Evolutionary conservation across 2,329 filamentous ascomycete genomes (phyloP), one percentile per base, ranked within the genome.

Genomic region (Exophiala sp.): DNA sequence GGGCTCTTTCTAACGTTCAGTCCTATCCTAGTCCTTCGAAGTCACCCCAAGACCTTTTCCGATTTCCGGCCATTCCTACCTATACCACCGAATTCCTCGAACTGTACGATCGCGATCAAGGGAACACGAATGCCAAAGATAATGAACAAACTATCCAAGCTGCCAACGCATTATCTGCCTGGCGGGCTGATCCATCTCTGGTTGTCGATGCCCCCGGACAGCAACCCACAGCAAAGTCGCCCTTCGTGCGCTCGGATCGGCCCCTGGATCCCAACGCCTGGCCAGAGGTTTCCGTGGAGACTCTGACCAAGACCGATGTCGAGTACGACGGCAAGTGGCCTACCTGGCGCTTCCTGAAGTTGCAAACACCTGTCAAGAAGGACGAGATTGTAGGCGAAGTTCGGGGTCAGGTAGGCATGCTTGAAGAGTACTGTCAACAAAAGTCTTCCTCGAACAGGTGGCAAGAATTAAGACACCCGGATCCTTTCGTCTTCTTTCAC

Each of bases 401-500:
- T 39, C 90, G 88, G 60, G 86, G 86, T 19, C 78, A 83, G 58
- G 81, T 90, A 41, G 85, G 85, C 2, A 80, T 86, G 56, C 81
- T 89, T 59, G 81, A 82, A 42, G 78, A 85, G 51, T 89, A 89
- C 59, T 87, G 82, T 57, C 73, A 77, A 9, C 77, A 86, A 46
- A 71, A 77, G 1, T 57, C 51, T 23, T 50, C 50, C 5, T 74
- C 75, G 23, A 88, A 86, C 59, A 73, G 81, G 7, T 89, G 83
- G 83, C 70, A 77, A 27, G 82, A 86, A 45, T 68, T 86, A 9
- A 67, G 68, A 27, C 73, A 76, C 56, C 73, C 74, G 1, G 71
- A 74, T 48, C 86, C 86, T 1, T 89, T 89, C 60, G 85, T 91
- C 19, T 88, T 90, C 65, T 91, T 97, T 68, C 90, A 94, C 62